phyloP scores from a whole-genome alignment of 2,329 filamentous ascomycete species.

The Aureobasidium vineae region DNA sequence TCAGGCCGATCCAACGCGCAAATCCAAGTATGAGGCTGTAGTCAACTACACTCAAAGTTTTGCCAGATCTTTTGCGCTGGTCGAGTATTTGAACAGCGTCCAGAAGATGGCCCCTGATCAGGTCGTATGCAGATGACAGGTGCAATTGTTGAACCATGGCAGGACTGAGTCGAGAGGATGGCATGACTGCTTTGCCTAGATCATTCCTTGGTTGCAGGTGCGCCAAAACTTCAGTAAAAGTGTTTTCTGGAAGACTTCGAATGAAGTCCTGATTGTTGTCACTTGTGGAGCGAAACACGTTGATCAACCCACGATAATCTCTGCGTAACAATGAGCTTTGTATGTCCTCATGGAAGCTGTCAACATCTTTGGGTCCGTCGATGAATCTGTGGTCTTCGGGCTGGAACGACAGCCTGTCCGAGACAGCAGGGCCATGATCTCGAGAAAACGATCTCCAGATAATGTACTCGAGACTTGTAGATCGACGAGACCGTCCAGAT shows the following conservation, averaged over 20 bases:
- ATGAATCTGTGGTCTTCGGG: not conserved
- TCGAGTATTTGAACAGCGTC: slow-evolving; percentile 42
- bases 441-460: not conserved
- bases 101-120: slow-evolving; percentile 44
- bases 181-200: slow-evolving; percentile 47
- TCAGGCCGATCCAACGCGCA: slow-evolving; percentile 50
- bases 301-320: slow-evolving; percentile 9
- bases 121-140: slow-evolving; percentile 39
- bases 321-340: slow-evolving; percentile 8
- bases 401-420: not conserved
- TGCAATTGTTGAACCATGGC: slow-evolving; percentile 47
- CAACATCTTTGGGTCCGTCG: not conserved
- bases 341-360: not conserved
- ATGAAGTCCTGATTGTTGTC: slow-evolving; percentile 37
- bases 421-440: not conserved
- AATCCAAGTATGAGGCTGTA: slow-evolving; percentile 55
- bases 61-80: slow-evolving; percentile 41
- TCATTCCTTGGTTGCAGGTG: slow-evolving; percentile 59
- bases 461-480: not conserved
- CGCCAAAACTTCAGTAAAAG: slow-evolving; percentile 63
- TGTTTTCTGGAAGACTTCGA: slow-evolving; percentile 50
- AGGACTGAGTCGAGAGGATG: slow-evolving; percentile 53
- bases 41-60: slow-evolving; percentile 46
- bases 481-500: not conserved
- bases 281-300: not conserved